Evolutionary conservation across 148 eudicot genomes (phyloP).

Genomic region (Amaranthus hypochondriacus): DNA sequence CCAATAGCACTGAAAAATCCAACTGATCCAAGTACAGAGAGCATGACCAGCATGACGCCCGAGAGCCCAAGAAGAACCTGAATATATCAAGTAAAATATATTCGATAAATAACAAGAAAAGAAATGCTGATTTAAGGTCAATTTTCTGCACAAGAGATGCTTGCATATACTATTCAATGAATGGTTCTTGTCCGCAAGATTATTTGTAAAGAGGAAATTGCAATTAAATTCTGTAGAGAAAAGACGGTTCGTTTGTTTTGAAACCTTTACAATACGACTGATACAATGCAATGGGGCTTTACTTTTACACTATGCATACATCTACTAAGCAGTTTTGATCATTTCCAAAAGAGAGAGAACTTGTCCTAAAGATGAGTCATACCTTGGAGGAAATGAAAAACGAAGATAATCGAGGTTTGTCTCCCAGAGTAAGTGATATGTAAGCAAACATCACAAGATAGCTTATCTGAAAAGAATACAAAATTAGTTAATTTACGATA

Average conservation of each 20-base stretch:
- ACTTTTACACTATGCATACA: too few species aligned
- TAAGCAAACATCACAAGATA: slow-evolving; percentile 99
- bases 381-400: slow-evolving; percentile 84
- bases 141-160: background rate
- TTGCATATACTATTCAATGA: background rate
- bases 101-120: slow-evolving; percentile 5
- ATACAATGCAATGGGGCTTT: too few species aligned
- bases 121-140: background rate
- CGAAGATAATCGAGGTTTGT: slow-evolving; percentile 64
- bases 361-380: slow-evolving; percentile 14
- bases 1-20: slow-evolving; percentile 98
- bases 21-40: slow-evolving; percentile 93
- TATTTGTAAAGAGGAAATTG: background rate
- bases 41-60: slow-evolving; percentile 92
- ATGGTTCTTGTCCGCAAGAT: background rate
- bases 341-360: background rate
- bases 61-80: slow-evolving; percentile 94
- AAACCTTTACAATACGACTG: too few species aligned
- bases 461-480: slow-evolving; percentile 71
- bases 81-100: slow-evolving; percentile 10
- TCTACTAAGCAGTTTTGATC: background rate
- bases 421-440: slow-evolving; percentile 96
- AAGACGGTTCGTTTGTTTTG: too few species aligned
- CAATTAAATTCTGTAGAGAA: background rate
- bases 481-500: slow-evolving; percentile 6